phyloP scores from a whole-genome alignment of 1,284 basidiomycete species.

The Ceratobasidium sp. region DNA sequence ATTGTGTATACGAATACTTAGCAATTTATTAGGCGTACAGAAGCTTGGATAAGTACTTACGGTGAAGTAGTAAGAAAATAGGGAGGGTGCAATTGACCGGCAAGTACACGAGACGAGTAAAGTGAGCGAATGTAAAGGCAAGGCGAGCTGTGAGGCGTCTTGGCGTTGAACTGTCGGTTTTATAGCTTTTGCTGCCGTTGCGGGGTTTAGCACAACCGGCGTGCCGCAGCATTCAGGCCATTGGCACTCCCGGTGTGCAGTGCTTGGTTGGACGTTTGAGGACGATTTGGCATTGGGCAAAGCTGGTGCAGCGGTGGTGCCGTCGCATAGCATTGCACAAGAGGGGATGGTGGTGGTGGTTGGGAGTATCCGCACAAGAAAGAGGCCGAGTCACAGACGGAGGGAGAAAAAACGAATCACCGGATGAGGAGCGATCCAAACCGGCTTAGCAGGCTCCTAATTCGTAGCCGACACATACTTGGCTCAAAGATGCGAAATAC shows the following conservation, averaged over 20 bases:
- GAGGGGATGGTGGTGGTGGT: slow-evolving; percentile 4
- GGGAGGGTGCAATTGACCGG: not conserved
- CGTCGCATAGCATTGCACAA: slow-evolving; percentile 1
- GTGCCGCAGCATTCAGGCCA: slow-evolving; percentile 4
- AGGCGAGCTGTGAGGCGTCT: slow-evolving; percentile 1
- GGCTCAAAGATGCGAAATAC: not conserved
- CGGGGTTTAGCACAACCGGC: not conserved
- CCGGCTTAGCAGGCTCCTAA: slow-evolving; percentile 1
- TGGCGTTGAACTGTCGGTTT: not conserved
- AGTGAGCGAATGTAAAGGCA: slow-evolving; percentile 5
- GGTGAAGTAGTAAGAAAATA: not conserved
- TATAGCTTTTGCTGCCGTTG: slow-evolving; percentile 4
- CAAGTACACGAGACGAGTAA: not conserved
- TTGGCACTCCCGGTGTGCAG: not conserved
- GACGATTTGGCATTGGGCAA: not conserved
- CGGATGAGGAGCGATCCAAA: slow-evolving; percentile 5
- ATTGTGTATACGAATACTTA: slow-evolving; percentile 3
- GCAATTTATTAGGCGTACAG: not conserved
- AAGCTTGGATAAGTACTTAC: not conserved
- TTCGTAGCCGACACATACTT: not conserved
- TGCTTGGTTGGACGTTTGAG: not conserved
- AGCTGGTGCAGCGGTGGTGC: not conserved
- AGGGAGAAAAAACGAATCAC: slow-evolving; percentile 6
- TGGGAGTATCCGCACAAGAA: slow-evolving; percentile 1
- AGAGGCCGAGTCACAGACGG: not conserved